A percentile compares a stretch with the other conserved stretches of the same genome.
These are phyloP conservation scores for Trichoderma pleuroti DNA, from an alignment of 2,329 filamentous ascomycete species.

Conservation along the genomic window DNA sequence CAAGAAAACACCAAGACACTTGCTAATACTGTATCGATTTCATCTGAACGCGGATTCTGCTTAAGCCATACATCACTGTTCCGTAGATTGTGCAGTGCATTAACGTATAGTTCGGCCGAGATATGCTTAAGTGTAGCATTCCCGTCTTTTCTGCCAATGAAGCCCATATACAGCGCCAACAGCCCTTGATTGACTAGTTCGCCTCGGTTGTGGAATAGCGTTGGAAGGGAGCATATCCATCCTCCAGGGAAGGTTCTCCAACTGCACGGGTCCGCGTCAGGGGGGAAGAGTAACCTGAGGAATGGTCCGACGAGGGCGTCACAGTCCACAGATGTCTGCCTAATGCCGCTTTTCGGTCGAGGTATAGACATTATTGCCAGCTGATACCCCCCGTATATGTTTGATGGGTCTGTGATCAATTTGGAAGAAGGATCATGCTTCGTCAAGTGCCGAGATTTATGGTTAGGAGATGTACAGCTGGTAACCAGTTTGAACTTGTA, in stretches of 20 bases:
- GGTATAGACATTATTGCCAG: not conserved
- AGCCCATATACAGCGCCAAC: not conserved
- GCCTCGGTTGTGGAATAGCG: not conserved
- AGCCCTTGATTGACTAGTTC: not conserved
- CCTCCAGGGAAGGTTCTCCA: not conserved
- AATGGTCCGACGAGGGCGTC: not conserved
- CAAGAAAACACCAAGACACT: not conserved
- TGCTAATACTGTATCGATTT: not conserved
- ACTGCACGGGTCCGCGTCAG: not conserved
- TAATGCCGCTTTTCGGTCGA: not conserved
- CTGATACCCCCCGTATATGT: not conserved
- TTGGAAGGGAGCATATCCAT: not conserved
- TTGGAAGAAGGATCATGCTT: not conserved
- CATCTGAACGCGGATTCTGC: not conserved
- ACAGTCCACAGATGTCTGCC: not conserved
- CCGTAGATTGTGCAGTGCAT: not conserved
- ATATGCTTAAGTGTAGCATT: not conserved
- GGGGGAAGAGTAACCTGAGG: not conserved
- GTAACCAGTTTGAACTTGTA: not conserved
- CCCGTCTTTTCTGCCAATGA: not conserved
- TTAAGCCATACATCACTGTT: not conserved
- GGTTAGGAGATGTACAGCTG: not conserved
- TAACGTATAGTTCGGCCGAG: not conserved
- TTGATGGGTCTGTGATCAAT: not conserved
- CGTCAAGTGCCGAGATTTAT: not conserved